Conservation (phyloP, 495 filamentous ascomycete genomes). For the Penicillium arizonense region DNA sequence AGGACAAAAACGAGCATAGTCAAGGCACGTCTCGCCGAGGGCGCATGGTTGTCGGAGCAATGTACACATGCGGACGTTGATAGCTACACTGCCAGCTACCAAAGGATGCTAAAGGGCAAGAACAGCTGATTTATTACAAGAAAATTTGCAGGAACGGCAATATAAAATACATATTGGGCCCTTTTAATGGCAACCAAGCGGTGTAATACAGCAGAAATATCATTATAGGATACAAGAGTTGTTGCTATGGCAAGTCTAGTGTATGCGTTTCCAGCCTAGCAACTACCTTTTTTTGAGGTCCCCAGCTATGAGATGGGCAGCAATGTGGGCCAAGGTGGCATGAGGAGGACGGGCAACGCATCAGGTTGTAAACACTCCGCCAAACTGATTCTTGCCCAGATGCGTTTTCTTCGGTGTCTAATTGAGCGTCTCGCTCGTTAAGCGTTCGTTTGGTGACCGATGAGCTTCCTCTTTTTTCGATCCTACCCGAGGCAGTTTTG, state of each 20-base stretch:
- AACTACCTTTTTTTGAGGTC: too few species aligned
- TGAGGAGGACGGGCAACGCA: constrained; percentile 1
- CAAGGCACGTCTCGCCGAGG: background rate
- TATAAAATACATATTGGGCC: too few species aligned
- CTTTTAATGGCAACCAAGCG: too few species aligned
- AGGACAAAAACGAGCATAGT: background rate
- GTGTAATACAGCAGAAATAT: too few species aligned
- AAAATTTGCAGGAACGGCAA: too few species aligned
- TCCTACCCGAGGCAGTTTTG: background rate
- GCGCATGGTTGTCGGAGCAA: background rate
- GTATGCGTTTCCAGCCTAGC: too few species aligned
- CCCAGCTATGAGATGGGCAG: too few species aligned
- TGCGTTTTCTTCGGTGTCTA: constrained; percentile 18
- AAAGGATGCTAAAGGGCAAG: background rate
- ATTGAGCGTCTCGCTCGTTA: constrained; percentile 12
- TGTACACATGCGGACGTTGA: background rate
- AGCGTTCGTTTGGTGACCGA: constrained; percentile 17
- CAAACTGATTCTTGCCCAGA: constrained; percentile 12
- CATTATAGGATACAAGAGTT: too few species aligned
- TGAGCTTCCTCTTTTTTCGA: constrained; percentile 15
- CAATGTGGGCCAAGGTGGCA: constrained; percentile 1
- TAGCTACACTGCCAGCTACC: background rate
- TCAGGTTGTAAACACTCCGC: constrained; percentile 1
- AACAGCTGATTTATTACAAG: background rate
- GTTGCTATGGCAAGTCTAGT: too few species aligned